Evolutionary conservation across 2,329 filamentous ascomycete species (phyloP).

Genomic region (Tolypocladium album): DNA sequence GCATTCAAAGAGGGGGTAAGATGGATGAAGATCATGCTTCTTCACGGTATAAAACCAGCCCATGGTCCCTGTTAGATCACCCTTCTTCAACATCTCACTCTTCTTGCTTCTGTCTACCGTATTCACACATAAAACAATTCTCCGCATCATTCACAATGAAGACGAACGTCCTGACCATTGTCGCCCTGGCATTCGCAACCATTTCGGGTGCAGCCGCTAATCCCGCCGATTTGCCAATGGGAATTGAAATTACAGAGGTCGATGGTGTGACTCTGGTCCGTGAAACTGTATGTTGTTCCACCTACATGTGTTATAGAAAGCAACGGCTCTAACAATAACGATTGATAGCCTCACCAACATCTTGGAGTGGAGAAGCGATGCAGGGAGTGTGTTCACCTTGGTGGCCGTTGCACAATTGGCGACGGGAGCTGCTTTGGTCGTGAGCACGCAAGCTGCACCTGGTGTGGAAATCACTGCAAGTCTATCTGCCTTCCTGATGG

Average conservation of each 20-base stretch:
- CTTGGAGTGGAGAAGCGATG: background rate
- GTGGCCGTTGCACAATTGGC: background rate
- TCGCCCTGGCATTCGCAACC: background rate
- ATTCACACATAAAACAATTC: background rate
- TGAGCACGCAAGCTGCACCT: background rate
- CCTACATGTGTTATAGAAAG: background rate
- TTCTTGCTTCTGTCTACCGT: background rate
- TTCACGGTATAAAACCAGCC: background rate
- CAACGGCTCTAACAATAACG: background rate
- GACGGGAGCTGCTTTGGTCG: background rate
- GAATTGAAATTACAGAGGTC: background rate
- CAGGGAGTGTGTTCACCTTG: background rate
- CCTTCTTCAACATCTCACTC: background rate
- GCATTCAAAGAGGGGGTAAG: background rate
- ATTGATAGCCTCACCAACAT: background rate
- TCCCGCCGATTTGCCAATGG: background rate
- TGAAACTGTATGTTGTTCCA: background rate
- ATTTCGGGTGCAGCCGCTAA: background rate
- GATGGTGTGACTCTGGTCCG: background rate
- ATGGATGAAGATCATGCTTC: background rate
- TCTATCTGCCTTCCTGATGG: background rate
- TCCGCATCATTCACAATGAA: background rate
- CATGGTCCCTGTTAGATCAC: background rate
- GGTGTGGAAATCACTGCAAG: background rate
- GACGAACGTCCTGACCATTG: background rate